Conservation (phyloP, 164 flowering plant genomes). For the Pachysandra terminalis region DNA sequence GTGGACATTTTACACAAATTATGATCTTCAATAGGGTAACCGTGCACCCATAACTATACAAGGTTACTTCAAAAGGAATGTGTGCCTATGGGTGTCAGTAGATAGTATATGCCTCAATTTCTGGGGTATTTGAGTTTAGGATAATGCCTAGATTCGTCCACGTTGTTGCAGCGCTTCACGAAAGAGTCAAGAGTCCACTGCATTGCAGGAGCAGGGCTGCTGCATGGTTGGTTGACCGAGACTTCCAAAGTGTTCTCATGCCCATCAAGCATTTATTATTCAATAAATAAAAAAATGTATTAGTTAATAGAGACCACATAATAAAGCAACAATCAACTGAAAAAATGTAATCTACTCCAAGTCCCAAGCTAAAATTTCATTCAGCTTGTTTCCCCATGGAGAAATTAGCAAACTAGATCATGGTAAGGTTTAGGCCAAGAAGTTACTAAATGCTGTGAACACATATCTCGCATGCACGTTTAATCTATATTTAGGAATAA, state of each 20-base stretch:
- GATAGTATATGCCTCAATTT: not conserved
- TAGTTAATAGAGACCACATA: not conserved
- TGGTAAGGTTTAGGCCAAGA: too few species aligned
- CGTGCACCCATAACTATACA: too few species aligned
- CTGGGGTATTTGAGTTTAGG: slow-evolving; percentile 42
- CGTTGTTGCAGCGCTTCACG: slow-evolving; percentile 57
- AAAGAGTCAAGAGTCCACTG: slow-evolving; percentile 67
- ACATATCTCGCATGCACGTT: too few species aligned
- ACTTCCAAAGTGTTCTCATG: slow-evolving; percentile 73
- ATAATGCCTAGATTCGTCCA: slow-evolving; percentile 19
- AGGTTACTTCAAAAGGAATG: too few species aligned
- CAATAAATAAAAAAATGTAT: not conserved
- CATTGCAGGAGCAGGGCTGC: slow-evolving; percentile 63
- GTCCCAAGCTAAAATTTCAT: too few species aligned
- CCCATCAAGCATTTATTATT: slow-evolving; percentile 81
- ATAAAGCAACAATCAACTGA: not conserved
- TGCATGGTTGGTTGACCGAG: slow-evolving; percentile 28
- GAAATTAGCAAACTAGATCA: too few species aligned
- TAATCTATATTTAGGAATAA: not conserved
- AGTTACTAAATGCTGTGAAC: too few species aligned
- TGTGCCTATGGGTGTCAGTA: too few species aligned
- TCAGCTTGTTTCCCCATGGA: too few species aligned
- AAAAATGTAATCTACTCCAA: not conserved
- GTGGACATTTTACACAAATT: too few species aligned
- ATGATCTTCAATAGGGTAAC: too few species aligned